These are phyloP conservation scores for Trichoderma koningiopsis DNA, from an alignment of 2,329 filamentous ascomycete genomes.

Conservation along the genomic window DNA sequence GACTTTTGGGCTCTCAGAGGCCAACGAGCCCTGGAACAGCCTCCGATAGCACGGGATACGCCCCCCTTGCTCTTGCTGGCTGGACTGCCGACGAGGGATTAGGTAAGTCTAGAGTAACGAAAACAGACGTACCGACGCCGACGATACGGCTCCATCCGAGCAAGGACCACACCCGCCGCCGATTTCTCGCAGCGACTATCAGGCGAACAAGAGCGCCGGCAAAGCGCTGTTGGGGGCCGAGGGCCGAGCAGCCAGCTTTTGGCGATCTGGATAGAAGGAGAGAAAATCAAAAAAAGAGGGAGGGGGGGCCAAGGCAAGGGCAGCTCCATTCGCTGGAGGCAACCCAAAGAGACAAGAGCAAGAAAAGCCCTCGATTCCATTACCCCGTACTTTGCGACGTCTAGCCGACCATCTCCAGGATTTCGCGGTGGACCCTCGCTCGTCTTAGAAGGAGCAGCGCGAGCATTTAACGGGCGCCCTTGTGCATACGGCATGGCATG, in stretches of 20 bases:
- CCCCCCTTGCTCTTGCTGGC: conserved; percentile 24
- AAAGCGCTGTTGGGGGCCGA: conserved; percentile 17
- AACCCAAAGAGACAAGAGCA: neutral
- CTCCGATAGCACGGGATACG: conserved; percentile 20
- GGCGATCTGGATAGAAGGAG: neutral
- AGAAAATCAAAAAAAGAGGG: neutral
- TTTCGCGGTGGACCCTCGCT: conserved; percentile 22
- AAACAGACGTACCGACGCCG: conserved; percentile 9
- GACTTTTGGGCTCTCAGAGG: conserved; percentile 17
- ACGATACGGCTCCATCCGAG: conserved; percentile 24
- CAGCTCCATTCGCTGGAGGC: neutral
- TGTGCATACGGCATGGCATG: conserved; percentile 19
- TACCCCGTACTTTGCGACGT: conserved; percentile 17
- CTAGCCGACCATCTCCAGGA: conserved; percentile 15
- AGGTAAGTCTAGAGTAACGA: conserved; percentile 28
- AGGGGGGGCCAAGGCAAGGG: neutral
- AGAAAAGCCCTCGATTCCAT: neutral
- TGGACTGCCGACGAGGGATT: conserved; percentile 21
- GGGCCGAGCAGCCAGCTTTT: conserved; percentile 12
- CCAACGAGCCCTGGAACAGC: conserved; percentile 10
- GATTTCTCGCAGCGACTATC: conserved; percentile 17
- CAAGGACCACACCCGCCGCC: conserved; percentile 9
- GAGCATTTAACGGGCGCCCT: conserved; percentile 23
- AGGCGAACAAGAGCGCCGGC: conserved; percentile 14
- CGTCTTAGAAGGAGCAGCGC: conserved; percentile 20